Conservation (phyloP, 2,329 filamentous ascomycete genomes). For the Rutstroemia sp. region DNA sequence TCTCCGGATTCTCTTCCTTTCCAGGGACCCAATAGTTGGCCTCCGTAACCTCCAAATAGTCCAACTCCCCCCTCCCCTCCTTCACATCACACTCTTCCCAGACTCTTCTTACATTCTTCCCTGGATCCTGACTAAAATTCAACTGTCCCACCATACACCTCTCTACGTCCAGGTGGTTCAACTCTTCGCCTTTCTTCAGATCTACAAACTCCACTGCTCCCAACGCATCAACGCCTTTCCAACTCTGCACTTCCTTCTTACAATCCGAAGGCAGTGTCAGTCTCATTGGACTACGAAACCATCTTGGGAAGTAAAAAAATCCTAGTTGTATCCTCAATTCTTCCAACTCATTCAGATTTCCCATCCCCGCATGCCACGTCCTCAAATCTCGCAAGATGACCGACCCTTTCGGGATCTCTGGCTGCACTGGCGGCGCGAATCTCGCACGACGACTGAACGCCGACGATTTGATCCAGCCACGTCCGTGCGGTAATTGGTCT, state of each 20-base stretch:
- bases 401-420: slow-evolving; percentile 8
- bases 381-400: slow-evolving; percentile 11
- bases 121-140: slow-evolving; percentile 4
- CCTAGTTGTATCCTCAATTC: slow-evolving; percentile 48
- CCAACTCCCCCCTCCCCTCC: not conserved
- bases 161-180: not conserved
- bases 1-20: not conserved
- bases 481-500: slow-evolving; percentile 1
- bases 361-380: slow-evolving; percentile 45
- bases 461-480: slow-evolving; percentile 20
- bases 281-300: slow-evolving; percentile 8
- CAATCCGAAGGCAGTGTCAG: not conserved
- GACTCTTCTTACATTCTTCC: not conserved
- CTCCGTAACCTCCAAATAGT: not conserved
- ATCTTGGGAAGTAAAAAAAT: slow-evolving; percentile 8
- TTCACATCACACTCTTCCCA: not conserved
- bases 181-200: not conserved
- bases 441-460: slow-evolving; percentile 23
- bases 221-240: not conserved
- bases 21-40: slow-evolving; percentile 1
- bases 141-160: not conserved
- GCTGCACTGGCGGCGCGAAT: slow-evolving; percentile 6
- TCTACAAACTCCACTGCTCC: not conserved
- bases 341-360: slow-evolving; percentile 39
- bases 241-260: not conserved